These are phyloP conservation scores for Phaseolus lunatus DNA, from an alignment of 306 rosid genomes.

Conservation along the genomic window DNA sequence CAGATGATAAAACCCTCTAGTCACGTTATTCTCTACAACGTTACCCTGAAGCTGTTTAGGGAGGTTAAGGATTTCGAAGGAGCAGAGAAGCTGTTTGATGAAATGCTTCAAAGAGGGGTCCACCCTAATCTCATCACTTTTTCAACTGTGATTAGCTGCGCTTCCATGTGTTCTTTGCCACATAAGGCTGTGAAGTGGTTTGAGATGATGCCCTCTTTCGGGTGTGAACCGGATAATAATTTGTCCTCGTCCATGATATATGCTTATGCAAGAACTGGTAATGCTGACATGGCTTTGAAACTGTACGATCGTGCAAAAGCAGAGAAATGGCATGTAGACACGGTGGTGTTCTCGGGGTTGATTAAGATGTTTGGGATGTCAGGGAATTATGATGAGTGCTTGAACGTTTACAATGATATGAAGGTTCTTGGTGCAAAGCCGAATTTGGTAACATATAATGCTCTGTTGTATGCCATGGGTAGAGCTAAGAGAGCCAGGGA, in stretches of 20 bases:
- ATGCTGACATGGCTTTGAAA: conserved; percentile 71
- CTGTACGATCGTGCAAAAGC: conserved; percentile 78
- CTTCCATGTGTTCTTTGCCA: conserved; percentile 59
- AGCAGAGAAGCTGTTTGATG: conserved; percentile 85
- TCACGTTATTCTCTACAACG: conserved; percentile 71
- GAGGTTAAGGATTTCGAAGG: conserved; percentile 61
- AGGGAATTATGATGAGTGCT: conserved; percentile 80
- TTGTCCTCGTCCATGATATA: conserved; percentile 70
- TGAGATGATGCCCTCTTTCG: conserved; percentile 75
- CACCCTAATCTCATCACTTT: conserved; percentile 77
- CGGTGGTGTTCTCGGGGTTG: conserved; percentile 64
- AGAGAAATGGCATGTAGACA: conserved; percentile 76
- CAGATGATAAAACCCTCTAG: conserved; percentile 45
- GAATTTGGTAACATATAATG: conserved; percentile 64
- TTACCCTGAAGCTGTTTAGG: conserved; percentile 69
- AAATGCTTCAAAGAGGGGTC: conserved; percentile 73
- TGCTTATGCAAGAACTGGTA: conserved; percentile 80
- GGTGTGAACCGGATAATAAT: conserved; percentile 67
- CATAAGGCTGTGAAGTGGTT: conserved; percentile 82
- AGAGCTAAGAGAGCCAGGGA: conserved; percentile 78
- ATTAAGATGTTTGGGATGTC: conserved; percentile 73
- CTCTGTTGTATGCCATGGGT: conserved; percentile 82
- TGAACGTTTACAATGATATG: conserved; percentile 85
- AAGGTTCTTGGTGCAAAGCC: conserved; percentile 79
- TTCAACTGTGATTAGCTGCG: conserved; percentile 77